Evolutionary conservation across 306 rosid species (phyloP).

Genomic region (Glycine soja): DNA sequence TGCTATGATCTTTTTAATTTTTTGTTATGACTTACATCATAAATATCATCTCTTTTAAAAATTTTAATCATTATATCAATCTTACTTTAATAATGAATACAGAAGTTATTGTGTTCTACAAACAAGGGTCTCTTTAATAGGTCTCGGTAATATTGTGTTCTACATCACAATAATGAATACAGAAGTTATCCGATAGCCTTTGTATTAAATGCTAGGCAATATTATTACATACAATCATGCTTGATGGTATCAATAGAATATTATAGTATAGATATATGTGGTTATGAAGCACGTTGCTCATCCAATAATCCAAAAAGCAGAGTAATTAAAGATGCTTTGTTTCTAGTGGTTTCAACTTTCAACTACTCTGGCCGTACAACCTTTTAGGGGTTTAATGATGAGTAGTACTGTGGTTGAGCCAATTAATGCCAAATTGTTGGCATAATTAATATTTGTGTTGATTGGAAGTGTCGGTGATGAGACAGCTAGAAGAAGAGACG

Average conservation of each 20-base stretch:
- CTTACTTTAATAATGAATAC: too few species aligned
- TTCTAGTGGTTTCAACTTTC: background rate
- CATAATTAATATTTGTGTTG: constrained; percentile 14
- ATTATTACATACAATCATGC: constrained; percentile 2
- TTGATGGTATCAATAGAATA: background rate
- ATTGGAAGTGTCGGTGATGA: constrained; percentile 46
- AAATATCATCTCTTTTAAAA: too few species aligned
- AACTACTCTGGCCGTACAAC: background rate
- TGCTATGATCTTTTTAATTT: too few species aligned
- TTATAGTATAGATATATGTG: background rate
- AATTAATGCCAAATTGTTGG: constrained; percentile 26
- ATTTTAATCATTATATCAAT: too few species aligned
- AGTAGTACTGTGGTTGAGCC: constrained; percentile 30
- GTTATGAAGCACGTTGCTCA: background rate
- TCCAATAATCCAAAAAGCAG: background rate
- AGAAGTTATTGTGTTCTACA: too few species aligned
- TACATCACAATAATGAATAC: background rate
- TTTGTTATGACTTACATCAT: too few species aligned
- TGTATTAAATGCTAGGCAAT: background rate
- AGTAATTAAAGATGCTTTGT: background rate
- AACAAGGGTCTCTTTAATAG: background rate
- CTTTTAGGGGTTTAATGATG: background rate
- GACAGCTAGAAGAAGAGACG: constrained; percentile 54
- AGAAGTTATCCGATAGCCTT: constrained; percentile 11
- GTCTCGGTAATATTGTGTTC: background rate